Evolutionary conservation across 192 early-diverging fungal species (phyloP).

Genomic region (Irineochytrium annulatum): DNA sequence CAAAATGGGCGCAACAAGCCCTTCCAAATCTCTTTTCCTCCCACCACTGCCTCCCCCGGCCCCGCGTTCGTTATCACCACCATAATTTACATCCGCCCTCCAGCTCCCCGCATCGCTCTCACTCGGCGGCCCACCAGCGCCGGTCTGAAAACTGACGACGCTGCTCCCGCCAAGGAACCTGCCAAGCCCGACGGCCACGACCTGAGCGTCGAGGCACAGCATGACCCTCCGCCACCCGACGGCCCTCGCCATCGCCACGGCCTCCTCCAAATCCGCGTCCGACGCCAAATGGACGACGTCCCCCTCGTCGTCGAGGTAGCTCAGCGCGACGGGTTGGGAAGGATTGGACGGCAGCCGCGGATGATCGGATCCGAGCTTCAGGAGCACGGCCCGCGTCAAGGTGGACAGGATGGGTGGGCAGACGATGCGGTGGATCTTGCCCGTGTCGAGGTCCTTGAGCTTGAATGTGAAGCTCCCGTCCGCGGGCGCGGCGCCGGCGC

Average conservation of each 20-base stretch:
- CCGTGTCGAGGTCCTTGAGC: constrained; percentile 30
- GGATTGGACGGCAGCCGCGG: neutral
- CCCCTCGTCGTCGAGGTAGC: constrained; percentile 91
- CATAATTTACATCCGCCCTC: constrained; percentile 20
- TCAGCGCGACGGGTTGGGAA: constrained; percentile 5
- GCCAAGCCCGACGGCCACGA: constrained; percentile 2
- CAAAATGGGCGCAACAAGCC: constrained; percentile 17
- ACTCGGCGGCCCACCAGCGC: neutral
- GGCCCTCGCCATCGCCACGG: constrained; percentile 73
- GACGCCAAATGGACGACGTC: constrained; percentile 81
- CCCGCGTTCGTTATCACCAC: neutral
- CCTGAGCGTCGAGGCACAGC: constrained; percentile 44
- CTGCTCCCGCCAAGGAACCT: neutral
- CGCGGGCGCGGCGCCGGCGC: neutral
- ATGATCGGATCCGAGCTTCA: neutral
- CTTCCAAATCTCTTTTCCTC: neutral
- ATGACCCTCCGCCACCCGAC: constrained; percentile 72
- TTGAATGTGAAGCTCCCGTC: constrained; percentile 38
- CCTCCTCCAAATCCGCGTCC: constrained; percentile 81
- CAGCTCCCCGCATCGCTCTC: neutral
- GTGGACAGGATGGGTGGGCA: constrained; percentile 18
- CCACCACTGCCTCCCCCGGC: neutral
- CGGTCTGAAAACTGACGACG: too few species aligned
- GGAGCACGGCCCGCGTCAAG: constrained; percentile 18
- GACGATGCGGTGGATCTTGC: constrained; percentile 43